Base-by-base conservation (phyloP, 768 basidiomycete species). In the Suillus brevipes region DNA sequence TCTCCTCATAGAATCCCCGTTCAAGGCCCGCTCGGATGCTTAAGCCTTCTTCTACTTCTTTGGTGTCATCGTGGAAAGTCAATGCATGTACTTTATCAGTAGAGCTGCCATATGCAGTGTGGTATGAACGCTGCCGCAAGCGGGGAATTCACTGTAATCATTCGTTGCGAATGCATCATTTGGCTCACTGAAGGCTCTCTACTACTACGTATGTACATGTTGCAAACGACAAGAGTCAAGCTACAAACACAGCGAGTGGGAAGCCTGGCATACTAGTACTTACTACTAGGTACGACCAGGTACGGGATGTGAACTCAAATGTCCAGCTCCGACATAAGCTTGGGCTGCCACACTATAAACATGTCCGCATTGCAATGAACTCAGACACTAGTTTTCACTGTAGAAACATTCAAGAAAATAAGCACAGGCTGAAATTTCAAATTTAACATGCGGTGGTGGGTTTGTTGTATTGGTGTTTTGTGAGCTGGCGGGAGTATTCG, bases 401-500 rank as follows among this genome's bases (percentile, higher is more conserved):
- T 58, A 9, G 40, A 58, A 58, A 10, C 38, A 31, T 18, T 12
- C 37, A 42, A 20, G 18, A 28, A 31, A n/a, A 38, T 23, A n/a
- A n/a, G n/a, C n/a, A 38, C 6, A 31, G 1, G 14, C 16, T 18
- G 45, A 31, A 60, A 61, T 60, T 28, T 18, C 36, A 31, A 60
- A 61, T 60, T 28, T 18, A 59, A 42, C 16, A 28, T 42, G 10
- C 16, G 23, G 25, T 20, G 28, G 20, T 28, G 2, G 23, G 2
- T 38, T 13, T 20, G 23, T 40, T 9, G 28, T 59, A 36, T 36
- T 55, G 20, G 18, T 59, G 57, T 40, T 59, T 42, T 28, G 25
- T 42, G 38, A 16, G 37, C 23, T 31, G 66, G 64, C 71, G 40
- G 65, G n/a, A 60, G 76, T 68, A 65, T 76, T 75, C 76, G 76